Evolutionary conservation across 2,329 filamentous ascomycete species (phyloP), one percentile per base, ranked within the genome.

Genomic region (Aspergillus fischeri): DNA sequence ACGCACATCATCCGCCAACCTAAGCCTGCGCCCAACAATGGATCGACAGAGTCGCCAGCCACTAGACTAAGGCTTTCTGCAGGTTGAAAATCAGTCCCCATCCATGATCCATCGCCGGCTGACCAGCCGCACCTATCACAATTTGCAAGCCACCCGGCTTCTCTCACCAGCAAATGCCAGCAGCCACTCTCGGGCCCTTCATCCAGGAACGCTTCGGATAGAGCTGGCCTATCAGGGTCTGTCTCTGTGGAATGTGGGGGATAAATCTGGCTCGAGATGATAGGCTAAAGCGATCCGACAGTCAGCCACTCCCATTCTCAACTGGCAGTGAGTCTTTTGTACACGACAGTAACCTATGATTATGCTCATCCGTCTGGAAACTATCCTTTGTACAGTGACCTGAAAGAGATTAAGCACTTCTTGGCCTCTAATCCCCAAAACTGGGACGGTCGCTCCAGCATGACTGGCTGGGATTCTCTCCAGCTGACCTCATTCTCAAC

Each of bases 1-100:
- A 64, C 64, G 65, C 65, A 65, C 62, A 67, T 65, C 65, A 67
- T 65, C 58, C 52, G 48, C 55, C 59, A 59, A 17, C 11, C 14
- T 35, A 35, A 59, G 54, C 55, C 53, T 60, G 52, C 41, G 52
- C 35, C 57, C 49, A 56, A 35, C 52, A 57, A 49, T 52, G 49
- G 53, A 57, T 56, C 54, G 55, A 38, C 61, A 56, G 62, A 63
- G 54, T 61, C 53, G 52, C 42, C 38, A 48, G 52, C 32, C 53
- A 42, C 42, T 49, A 51, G 50, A 35, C 52, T 56, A 54, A 54
- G 60, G 44, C 49, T 50, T 56, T 52, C 56, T 60, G 59, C 56
- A 61, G 50, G 54, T 62, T 44, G 55, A 49, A 54, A 53, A 49
- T 53, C 38, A 48, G 38, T 55, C 52, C 8, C 20, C 42, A 45